These are phyloP conservation scores for Russula compacta DNA, from an alignment of 768 basidiomycete genomes.

Conservation along the genomic window DNA sequence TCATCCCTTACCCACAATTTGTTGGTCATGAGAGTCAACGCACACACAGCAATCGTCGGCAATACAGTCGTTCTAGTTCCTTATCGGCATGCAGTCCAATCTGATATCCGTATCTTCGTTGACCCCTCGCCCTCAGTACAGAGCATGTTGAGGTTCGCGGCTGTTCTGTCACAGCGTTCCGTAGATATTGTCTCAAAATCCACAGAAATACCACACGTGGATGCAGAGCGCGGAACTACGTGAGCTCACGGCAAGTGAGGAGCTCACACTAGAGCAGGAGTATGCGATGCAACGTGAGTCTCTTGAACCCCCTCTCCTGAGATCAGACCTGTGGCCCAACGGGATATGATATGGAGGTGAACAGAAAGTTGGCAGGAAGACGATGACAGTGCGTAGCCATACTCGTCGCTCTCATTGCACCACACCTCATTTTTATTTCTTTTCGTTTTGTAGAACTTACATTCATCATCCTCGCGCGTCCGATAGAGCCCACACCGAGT, in stretches of 20 bases:
- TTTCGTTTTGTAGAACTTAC: constrained; percentile 51
- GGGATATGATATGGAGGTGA: background rate
- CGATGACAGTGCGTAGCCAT: constrained; percentile 53
- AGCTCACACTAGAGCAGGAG: constrained; percentile 70
- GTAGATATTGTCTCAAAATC: background rate
- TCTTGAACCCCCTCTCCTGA: background rate
- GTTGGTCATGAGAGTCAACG: constrained; percentile 53
- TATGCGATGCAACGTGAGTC: constrained; percentile 79
- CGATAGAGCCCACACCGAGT: constrained; percentile 15
- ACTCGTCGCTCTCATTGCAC: background rate
- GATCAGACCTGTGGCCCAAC: background rate
- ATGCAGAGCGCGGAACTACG: constrained; percentile 71
- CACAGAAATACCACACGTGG: constrained; percentile 79
- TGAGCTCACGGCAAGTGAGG: constrained; percentile 76
- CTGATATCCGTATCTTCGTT: background rate
- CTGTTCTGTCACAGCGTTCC: background rate
- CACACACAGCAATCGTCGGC: constrained; percentile 55
- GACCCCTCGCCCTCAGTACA: background rate
- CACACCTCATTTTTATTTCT: background rate
- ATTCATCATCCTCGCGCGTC: constrained; percentile 71
- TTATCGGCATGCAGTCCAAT: constrained; percentile 41
- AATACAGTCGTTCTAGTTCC: constrained; percentile 69
- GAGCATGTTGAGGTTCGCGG: constrained; percentile 38
- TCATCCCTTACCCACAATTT: no score
- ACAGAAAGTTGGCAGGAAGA: constrained; percentile 81